Evolutionary conservation across 1,284 basidiomycete genomes (phyloP).

Genomic region (Amylostereum chailletii): DNA sequence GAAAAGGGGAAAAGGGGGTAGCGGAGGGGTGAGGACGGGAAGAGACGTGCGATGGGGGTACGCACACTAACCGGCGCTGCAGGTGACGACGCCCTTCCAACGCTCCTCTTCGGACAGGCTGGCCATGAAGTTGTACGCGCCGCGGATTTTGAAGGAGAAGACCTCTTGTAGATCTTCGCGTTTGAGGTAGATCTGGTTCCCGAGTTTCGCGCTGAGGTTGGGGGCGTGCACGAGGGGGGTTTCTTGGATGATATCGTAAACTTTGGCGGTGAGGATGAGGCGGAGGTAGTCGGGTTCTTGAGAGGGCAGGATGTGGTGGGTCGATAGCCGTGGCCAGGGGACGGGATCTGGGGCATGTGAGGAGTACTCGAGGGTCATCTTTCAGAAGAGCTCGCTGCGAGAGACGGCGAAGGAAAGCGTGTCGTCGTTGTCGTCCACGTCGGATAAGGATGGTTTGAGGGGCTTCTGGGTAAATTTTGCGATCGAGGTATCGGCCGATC

Average conservation of each 20-base stretch:
- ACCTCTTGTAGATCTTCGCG: slow-evolving; percentile 94
- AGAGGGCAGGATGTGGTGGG: slow-evolving; percentile 58
- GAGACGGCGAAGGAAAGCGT: background rate
- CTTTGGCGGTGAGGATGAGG: slow-evolving; percentile 88
- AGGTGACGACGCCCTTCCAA: slow-evolving; percentile 97
- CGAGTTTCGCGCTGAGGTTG: slow-evolving; percentile 81
- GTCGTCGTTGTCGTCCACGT: background rate
- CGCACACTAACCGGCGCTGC: slow-evolving; percentile 87
- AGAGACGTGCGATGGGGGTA: slow-evolving; percentile 17
- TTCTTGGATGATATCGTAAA: slow-evolving; percentile 90
- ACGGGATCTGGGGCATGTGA: slow-evolving; percentile 58
- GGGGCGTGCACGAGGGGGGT: slow-evolving; percentile 86
- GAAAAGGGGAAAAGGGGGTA: slow-evolving; percentile 5
- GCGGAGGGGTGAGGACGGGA: slow-evolving; percentile 10
- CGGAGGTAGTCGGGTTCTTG: slow-evolving; percentile 89
- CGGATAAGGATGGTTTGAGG: slow-evolving; percentile 3
- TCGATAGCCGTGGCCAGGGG: slow-evolving; percentile 56
- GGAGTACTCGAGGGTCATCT: slow-evolving; percentile 52
- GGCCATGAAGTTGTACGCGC: slow-evolving; percentile 99
- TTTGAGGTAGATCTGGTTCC: slow-evolving; percentile 94
- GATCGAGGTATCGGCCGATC: too few species aligned
- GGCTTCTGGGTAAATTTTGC: too few species aligned
- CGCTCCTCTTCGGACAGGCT: slow-evolving; percentile 81
- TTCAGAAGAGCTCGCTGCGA: background rate
- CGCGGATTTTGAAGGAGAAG: slow-evolving; percentile 97